Conservation (phyloP, 371 early-diverging fungal genomes). For the Catenaria anguillulae region DNA sequence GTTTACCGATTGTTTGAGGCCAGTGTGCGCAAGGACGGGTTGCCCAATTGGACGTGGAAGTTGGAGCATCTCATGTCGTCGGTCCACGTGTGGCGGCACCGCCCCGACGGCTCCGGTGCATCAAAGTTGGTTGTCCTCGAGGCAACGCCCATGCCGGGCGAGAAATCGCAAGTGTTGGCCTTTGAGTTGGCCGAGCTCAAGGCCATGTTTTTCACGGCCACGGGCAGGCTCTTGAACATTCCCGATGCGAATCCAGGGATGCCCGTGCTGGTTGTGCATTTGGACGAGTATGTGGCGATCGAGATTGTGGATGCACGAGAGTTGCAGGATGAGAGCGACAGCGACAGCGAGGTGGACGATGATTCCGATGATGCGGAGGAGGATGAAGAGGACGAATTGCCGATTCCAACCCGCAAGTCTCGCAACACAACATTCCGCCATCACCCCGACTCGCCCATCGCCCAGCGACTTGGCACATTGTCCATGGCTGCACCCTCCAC, state of each 20-base stretch:
- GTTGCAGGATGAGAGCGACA: neutral
- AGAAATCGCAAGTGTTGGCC: neutral
- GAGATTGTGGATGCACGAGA: neutral
- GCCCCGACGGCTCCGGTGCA: conserved; percentile 10
- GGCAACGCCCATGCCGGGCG: neutral
- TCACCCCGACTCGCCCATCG: neutral
- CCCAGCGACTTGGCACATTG: too few relatives aligned
- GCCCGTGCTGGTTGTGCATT: neutral
- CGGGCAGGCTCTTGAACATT: neutral
- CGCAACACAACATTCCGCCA: neutral
- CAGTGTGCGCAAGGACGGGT: conserved; percentile 25
- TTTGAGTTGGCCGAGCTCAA: neutral
- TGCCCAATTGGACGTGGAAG: conserved; percentile 8
- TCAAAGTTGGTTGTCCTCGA: conserved; percentile 43
- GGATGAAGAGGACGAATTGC: too few relatives aligned
- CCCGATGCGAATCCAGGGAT: neutral
- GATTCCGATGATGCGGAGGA: neutral
- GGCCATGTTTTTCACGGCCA: neutral
- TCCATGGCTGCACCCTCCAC: too few relatives aligned
- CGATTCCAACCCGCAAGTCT: neutral
- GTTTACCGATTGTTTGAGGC: conserved; percentile 44
- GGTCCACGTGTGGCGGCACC: conserved; percentile 1
- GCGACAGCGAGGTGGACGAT: neutral
- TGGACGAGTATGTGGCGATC: conserved; percentile 1
- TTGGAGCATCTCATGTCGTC: conserved; percentile 6